These are phyloP conservation scores for Fusarium avenaceum DNA, from an alignment of 2,329 filamentous ascomycete genomes.

Conservation along the genomic window DNA sequence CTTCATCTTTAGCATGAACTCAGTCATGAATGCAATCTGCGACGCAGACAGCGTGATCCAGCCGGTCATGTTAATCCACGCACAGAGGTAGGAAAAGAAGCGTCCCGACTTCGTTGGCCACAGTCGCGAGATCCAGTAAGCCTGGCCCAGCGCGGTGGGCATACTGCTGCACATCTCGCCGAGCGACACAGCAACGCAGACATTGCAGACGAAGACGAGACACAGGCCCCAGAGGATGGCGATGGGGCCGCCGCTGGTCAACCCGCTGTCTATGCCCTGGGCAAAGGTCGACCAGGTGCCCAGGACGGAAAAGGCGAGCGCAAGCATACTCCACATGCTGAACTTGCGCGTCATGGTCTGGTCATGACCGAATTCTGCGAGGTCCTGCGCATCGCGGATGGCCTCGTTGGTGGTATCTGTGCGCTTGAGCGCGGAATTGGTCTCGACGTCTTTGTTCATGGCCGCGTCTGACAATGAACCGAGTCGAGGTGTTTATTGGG, in stretches of 20 bases:
- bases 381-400: slow-evolving; percentile 56
- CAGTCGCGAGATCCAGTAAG: slow-evolving; percentile 64
- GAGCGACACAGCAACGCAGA: slow-evolving; percentile 67
- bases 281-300: slow-evolving; percentile 72
- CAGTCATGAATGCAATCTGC: slow-evolving; percentile 69
- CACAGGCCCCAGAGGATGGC: slow-evolving; percentile 68
- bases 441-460: slow-evolving; percentile 48
- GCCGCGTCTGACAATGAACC: slow-evolving; percentile 43
- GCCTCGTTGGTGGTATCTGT: slow-evolving; percentile 46
- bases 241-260: slow-evolving; percentile 67
- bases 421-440: slow-evolving; percentile 44
- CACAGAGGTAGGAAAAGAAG: slow-evolving; percentile 68
- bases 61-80: slow-evolving; percentile 72
- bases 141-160: slow-evolving; percentile 72
- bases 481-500: slow-evolving; percentile 24
- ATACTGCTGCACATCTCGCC: slow-evolving; percentile 70
- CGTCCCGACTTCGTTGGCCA: slow-evolving; percentile 59
- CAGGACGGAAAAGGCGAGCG: slow-evolving; percentile 68
- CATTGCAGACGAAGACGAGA: slow-evolving; percentile 65
- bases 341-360: slow-evolving; percentile 62
- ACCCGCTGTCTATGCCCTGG: slow-evolving; percentile 61
- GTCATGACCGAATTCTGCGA: slow-evolving; percentile 58
- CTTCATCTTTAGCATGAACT: slow-evolving; percentile 70
- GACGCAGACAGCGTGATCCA: slow-evolving; percentile 71
- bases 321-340: slow-evolving; percentile 68